Conservation (phyloP, 495 filamentous ascomycete genomes). For the Tuber borchii region DNA sequence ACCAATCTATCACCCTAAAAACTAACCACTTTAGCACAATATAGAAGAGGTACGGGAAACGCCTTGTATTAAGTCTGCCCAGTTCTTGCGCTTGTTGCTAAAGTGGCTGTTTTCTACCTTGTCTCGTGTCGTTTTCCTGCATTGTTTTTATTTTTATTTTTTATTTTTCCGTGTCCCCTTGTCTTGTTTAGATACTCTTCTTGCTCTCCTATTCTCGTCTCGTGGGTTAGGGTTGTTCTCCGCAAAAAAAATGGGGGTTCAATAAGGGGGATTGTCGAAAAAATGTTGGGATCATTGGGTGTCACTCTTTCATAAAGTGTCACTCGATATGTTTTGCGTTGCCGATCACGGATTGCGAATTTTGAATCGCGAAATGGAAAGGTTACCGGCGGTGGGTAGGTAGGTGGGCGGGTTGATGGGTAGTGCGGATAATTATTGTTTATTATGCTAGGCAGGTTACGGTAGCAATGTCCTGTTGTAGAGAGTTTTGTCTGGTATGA, state of each 20-base stretch:
- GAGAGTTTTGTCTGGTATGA: neutral
- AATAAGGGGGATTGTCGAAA: neutral
- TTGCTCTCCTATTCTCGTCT: neutral
- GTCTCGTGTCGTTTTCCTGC: no score
- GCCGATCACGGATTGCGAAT: no score
- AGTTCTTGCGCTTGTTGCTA: neutral
- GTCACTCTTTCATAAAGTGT: neutral
- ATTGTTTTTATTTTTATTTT: neutral
- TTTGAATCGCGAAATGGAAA: neutral
- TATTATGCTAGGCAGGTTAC: neutral
- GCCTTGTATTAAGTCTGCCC: neutral
- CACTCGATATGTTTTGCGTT: neutral
- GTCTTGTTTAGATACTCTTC: neutral
- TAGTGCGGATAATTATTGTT: neutral
- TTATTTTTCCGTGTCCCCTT: neutral
- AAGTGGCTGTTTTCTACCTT: neutral
- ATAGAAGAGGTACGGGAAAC: neutral
- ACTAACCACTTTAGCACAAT: neutral
- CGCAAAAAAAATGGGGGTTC: neutral
- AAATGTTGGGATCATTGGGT: neutral
- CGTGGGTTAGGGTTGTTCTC: neutral
- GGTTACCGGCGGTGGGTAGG: neutral
- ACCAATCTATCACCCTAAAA: neutral
- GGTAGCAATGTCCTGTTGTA: neutral
- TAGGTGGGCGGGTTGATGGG: neutral